Evolutionary conservation across 1,284 basidiomycete species (phyloP).

Genomic region (Apiotrichum brassicae): DNA sequence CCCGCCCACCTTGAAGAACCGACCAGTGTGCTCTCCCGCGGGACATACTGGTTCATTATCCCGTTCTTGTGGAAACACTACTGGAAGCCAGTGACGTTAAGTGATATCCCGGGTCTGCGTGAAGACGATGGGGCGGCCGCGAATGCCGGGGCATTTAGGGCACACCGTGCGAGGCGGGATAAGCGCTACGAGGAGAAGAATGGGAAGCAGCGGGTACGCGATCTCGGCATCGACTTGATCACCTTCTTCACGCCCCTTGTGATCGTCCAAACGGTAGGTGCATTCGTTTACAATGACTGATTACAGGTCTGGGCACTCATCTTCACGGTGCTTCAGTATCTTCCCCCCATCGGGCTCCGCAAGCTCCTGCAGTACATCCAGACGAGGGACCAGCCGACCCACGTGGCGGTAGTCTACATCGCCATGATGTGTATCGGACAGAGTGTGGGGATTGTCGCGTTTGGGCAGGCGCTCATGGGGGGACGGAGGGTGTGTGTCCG

Average conservation of each 20-base stretch:
- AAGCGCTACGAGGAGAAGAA: constrained; percentile 20
- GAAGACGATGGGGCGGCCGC: constrained; percentile 51
- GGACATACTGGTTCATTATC: constrained; percentile 46
- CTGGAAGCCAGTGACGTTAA: constrained; percentile 44
- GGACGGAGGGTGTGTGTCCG: constrained; percentile 50
- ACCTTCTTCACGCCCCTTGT: constrained; percentile 27
- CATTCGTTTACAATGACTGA: not conserved
- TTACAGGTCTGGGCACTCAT: constrained; percentile 45
- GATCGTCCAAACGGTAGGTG: constrained; percentile 25
- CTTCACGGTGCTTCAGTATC: constrained; percentile 48
- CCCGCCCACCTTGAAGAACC: constrained; percentile 38
- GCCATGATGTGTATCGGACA: constrained; percentile 50
- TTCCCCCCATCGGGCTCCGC: constrained; percentile 51
- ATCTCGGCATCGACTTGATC: constrained; percentile 41
- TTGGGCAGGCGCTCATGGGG: constrained; percentile 49
- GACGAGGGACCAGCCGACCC: constrained; percentile 43
- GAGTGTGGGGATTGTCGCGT: constrained; percentile 41
- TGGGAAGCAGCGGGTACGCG: constrained; percentile 26
- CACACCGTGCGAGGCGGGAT: constrained; percentile 27
- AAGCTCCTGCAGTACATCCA: constrained; percentile 50
- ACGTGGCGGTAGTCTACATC: constrained; percentile 52
- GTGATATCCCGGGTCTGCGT: constrained; percentile 50
- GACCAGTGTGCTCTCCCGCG: constrained; percentile 39
- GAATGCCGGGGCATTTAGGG: constrained; percentile 45
- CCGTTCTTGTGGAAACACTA: constrained; percentile 49